These are phyloP conservation scores for Veloboletus limbatus DNA, from an alignment of 1,284 basidiomycete genomes.

Conservation along the genomic window DNA sequence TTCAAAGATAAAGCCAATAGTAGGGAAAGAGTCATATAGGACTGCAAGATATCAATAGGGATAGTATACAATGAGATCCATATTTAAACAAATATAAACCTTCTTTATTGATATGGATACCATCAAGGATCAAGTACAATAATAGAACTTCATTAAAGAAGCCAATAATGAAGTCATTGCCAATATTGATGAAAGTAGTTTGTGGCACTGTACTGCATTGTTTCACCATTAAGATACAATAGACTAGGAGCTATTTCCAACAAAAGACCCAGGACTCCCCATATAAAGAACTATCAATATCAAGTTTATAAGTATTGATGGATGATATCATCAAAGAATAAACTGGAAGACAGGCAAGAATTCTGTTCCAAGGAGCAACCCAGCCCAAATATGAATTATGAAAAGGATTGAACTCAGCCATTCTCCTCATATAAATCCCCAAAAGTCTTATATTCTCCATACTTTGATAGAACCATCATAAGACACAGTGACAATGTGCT, in stretches of 20 bases:
- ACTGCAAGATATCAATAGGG: too few relatives aligned
- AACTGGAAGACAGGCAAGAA: slow-evolving; percentile 14
- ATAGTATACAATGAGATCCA: too few relatives aligned
- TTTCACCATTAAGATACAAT: too few relatives aligned
- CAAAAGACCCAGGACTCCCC: slow-evolving; percentile 22
- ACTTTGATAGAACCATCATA: slow-evolving; percentile 15
- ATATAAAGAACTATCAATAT: slow-evolving; percentile 8
- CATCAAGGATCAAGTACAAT: too few relatives aligned
- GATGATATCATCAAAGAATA: slow-evolving; percentile 16
- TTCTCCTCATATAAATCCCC: slow-evolving; percentile 8
- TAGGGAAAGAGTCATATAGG: too few relatives aligned
- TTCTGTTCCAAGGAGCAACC: slow-evolving; percentile 22
- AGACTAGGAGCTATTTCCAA: slow-evolving; percentile 21
- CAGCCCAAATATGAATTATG: slow-evolving; percentile 9
- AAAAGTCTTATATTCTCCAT: slow-evolving; percentile 8
- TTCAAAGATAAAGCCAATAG: too few relatives aligned
- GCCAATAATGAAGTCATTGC: too few relatives aligned
- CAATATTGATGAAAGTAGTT: too few relatives aligned
- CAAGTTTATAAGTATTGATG: slow-evolving; percentile 12
- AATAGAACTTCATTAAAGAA: too few relatives aligned
- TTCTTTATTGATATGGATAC: too few relatives aligned
- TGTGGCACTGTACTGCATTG: too few relatives aligned
- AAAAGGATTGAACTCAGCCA: slow-evolving; percentile 20
- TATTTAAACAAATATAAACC: too few relatives aligned
- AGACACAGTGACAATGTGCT: slow-evolving; percentile 17